Percentiles rank a stretch among this genome's conserved stretches.
Conservation (phyloP, 129 eudicot species). For the Lactuca saligna region DNA sequence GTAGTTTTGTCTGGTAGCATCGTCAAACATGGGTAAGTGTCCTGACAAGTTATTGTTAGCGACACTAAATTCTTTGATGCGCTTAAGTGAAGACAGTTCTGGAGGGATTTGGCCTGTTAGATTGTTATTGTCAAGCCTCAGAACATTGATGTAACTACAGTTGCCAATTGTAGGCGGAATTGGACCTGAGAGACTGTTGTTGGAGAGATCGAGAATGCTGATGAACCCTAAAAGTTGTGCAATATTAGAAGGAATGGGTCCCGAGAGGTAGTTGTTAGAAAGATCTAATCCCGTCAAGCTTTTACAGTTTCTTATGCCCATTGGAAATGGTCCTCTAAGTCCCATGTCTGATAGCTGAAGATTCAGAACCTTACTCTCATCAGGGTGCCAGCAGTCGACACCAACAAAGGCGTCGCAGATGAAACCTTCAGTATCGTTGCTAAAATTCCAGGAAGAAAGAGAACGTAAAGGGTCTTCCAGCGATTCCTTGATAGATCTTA, state of each 20-base stretch:
- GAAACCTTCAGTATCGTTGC: slow-evolving; percentile 8
- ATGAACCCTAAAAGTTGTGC: not conserved
- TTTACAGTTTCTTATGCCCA: slow-evolving; percentile 27
- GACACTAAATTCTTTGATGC: slow-evolving; percentile 34
- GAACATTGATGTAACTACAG: slow-evolving; percentile 12
- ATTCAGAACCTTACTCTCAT: slow-evolving; percentile 34
- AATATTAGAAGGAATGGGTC: slow-evolving; percentile 37
- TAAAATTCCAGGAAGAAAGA: slow-evolving; percentile 38
- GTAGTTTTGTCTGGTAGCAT: slow-evolving; percentile 16
- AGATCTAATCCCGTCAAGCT: slow-evolving; percentile 31
- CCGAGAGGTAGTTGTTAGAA: slow-evolving; percentile 34
- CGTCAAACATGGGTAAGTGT: slow-evolving; percentile 9
- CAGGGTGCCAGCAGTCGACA: slow-evolving; percentile 44
- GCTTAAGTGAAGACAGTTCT: slow-evolving; percentile 1
- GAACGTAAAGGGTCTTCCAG: slow-evolving; percentile 24
- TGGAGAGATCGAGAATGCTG: slow-evolving; percentile 34
- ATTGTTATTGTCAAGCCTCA: slow-evolving; percentile 37
- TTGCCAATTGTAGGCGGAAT: slow-evolving; percentile 16
- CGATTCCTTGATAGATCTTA: slow-evolving; percentile 35
- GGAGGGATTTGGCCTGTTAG: slow-evolving; percentile 39
- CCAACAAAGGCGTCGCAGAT: slow-evolving; percentile 24
- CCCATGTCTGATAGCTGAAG: slow-evolving; percentile 35
- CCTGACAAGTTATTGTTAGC: slow-evolving; percentile 35
- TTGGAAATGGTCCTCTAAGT: slow-evolving; percentile 43
- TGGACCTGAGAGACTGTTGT: slow-evolving; percentile 35